Percentiles rank a stretch among this genome's conserved stretches.
Evolutionary conservation across 192 early-diverging fungal species (phyloP).

Genomic region (Rhizophagus sp.): DNA sequence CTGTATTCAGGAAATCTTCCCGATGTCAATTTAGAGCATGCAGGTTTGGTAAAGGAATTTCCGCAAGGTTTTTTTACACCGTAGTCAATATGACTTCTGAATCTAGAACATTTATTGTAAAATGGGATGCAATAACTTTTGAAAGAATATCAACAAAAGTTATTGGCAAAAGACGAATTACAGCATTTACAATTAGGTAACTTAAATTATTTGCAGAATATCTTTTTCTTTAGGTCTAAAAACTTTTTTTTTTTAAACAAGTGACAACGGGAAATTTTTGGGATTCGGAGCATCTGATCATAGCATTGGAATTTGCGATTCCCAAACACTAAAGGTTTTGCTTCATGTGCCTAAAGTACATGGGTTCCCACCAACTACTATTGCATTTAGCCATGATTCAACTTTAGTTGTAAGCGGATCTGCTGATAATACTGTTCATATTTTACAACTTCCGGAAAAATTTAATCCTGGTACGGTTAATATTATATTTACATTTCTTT

Average conservation of each 20-base stretch:
- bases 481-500: neutral
- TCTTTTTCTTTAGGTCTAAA: neutral
- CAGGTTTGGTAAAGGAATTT: slow-evolving; percentile 55
- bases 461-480: slow-evolving; percentile 38
- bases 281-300: slow-evolving; percentile 76
- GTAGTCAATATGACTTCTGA: slow-evolving; percentile 61
- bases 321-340: slow-evolving; percentile 59
- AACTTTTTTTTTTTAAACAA: slow-evolving; percentile 31
- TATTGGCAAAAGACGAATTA: slow-evolving; percentile 61
- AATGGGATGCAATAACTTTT: slow-evolving; percentile 61
- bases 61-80: slow-evolving; percentile 60
- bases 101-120: slow-evolving; percentile 58
- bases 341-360: slow-evolving; percentile 70
- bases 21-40: slow-evolving; percentile 50
- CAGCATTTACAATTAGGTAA: slow-evolving; percentile 67
- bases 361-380: slow-evolving; percentile 73
- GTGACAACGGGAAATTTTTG: slow-evolving; percentile 67
- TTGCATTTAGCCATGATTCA: slow-evolving; percentile 72
- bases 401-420: slow-evolving; percentile 75
- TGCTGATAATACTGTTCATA: slow-evolving; percentile 73
- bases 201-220: neutral
- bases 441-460: slow-evolving; percentile 57
- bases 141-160: slow-evolving; percentile 48
- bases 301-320: slow-evolving; percentile 64
- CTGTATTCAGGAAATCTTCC: slow-evolving; percentile 43